Conservation (phyloP, 352 stramenopile genomes). For the Pythium chondricola region DNA sequence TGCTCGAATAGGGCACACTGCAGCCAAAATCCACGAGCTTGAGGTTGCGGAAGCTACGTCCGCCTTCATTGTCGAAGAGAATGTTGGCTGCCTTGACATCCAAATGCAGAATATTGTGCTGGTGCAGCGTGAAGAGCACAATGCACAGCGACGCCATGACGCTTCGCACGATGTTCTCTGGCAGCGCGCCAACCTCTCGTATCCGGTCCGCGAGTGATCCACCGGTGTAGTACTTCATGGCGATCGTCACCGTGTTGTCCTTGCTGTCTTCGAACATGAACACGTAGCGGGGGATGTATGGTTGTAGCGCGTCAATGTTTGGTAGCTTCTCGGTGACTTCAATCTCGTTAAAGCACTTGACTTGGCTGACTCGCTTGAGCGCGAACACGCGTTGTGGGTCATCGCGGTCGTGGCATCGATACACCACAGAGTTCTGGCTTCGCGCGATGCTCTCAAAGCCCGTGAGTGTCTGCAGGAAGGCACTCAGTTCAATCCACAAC, state of each 20-base stretch:
- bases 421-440: slow-evolving; percentile 47
- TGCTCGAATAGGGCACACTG: slow-evolving; percentile 15
- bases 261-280: slow-evolving; percentile 55
- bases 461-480: slow-evolving; percentile 43
- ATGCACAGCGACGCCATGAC: slow-evolving; percentile 42
- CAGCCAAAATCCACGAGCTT: slow-evolving; percentile 72
- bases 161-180: slow-evolving; percentile 26
- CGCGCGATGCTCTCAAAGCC: slow-evolving; percentile 40
- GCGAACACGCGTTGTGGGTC: slow-evolving; percentile 26
- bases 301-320: slow-evolving; percentile 26
- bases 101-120: slow-evolving; percentile 46
- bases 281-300: slow-evolving; percentile 43
- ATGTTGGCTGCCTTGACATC: slow-evolving; percentile 65
- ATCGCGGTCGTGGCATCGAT: slow-evolving; percentile 34
- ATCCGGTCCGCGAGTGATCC: slow-evolving; percentile 50
- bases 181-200: slow-evolving; percentile 20
- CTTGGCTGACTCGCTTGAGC: slow-evolving; percentile 41
- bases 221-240: slow-evolving; percentile 58
- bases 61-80: slow-evolving; percentile 40
- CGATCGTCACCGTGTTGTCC: slow-evolving; percentile 39
- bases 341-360: slow-evolving; percentile 32
- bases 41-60: slow-evolving; percentile 33
- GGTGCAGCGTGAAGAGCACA: slow-evolving; percentile 42
- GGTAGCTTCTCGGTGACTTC: slow-evolving; percentile 36
- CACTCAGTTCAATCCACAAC: slow-evolving; percentile 46